Evolutionary conservation across 352 stramenopile species (phyloP), one percentile per base, ranked within the genome.

Genomic region (Globisporangium nagaii): DNA sequence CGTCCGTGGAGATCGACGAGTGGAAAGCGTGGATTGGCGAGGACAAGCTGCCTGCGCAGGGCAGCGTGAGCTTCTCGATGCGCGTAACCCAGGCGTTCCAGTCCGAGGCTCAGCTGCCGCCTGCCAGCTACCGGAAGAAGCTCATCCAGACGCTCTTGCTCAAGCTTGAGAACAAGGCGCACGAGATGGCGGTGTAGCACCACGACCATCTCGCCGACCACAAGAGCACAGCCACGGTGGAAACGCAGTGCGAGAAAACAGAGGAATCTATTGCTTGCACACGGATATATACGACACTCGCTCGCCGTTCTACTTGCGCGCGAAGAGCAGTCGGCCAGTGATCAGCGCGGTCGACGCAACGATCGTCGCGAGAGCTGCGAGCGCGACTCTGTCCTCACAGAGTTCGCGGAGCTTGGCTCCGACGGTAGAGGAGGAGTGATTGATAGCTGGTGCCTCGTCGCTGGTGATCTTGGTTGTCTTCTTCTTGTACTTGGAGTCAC

Each of bases 1-100:
- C 48, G 2, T 17, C 52, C 1, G 68, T 84, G 2, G 62, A 72
- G 17, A 50, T 52, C 9, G 73, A 85, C n/a, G 56, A 79, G 11
- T 88, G 78, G 78, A 82, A 72, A 50, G 51, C 46, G 7, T 88
- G 78, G 75, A 73, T 53, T 1, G 62, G 42, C 3, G 78, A 88
- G n/a, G 71, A 84, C 9, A 85, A 79, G 42, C 40, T 86, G 19
- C 75, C 75, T 19, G 9, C 44, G 15, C 52, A 67, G n/a, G 78
- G 75, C 1, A 56, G 66, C 2, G 4, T 86, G 27, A 77, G 71
- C 47, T 82, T 72, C 36, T 69, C 70, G 1, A 77, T 86, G 69
- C 67, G 66, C 4, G 58, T 70, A 17, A 53, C 62, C 3, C 60
- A 78, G 4, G 61, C 45, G 4, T 53, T 71, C n/a, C 70, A 85